A percentile compares a stretch with the other conserved stretches of the same genome.
Conservation (phyloP, 768 basidiomycete genomes). For the Suillus alpinus region DNA sequence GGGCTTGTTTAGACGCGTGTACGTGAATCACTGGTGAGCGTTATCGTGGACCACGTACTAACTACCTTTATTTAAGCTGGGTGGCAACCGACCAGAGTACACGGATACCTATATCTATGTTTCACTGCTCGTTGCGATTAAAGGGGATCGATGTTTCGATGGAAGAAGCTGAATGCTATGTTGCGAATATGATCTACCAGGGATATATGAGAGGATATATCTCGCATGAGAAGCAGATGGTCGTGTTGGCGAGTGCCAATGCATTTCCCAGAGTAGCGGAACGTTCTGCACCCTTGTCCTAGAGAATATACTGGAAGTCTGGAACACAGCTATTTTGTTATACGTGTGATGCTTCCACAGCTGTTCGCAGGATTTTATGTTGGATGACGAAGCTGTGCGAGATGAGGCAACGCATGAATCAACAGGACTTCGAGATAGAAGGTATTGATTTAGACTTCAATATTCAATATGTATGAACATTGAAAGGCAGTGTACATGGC, state of each 20-base stretch:
- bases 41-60: background rate
- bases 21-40: slow-evolving; percentile 27
- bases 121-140: slow-evolving; percentile 71
- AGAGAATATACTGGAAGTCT: background rate
- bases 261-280: slow-evolving; percentile 79
- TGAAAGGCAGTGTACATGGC: too few relatives aligned
- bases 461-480: too few relatives aligned
- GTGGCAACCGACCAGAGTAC: slow-evolving; percentile 68
- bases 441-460: too few relatives aligned
- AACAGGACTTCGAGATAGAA: too few relatives aligned
- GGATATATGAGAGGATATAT: slow-evolving; percentile 94
- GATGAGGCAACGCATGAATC: too few relatives aligned
- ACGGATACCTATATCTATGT: slow-evolving; percentile 77
- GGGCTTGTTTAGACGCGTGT: slow-evolving; percentile 78
- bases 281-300: slow-evolving; percentile 46
- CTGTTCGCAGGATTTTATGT: background rate
- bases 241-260: slow-evolving; percentile 78
- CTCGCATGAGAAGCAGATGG: slow-evolving; percentile 92
- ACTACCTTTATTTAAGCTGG: slow-evolving; percentile 56
- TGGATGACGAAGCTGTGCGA: background rate
- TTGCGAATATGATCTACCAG: slow-evolving; percentile 94
- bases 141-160: slow-evolving; percentile 66
- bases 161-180: slow-evolving; percentile 90
- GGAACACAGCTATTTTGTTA: background rate
- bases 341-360: background rate